Evolutionary conservation across 805 yeast species (phyloP), one percentile per base, ranked within the genome.

Genomic region (Vanderwaltozyma polyspora): DNA sequence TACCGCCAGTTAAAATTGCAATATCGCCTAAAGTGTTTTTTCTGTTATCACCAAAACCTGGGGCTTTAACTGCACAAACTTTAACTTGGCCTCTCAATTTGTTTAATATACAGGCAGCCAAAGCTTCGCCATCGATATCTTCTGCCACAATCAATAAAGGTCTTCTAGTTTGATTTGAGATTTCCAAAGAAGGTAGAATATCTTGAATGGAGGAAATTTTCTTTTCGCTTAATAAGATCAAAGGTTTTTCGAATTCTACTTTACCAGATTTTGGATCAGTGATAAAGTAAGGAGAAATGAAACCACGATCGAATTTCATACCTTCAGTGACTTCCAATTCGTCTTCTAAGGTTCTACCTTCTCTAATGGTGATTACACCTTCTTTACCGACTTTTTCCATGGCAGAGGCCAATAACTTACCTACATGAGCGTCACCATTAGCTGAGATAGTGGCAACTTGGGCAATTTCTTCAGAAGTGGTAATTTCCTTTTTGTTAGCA

Each of bases 381-480:
- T 89, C 97, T 66, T 89, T 86, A 51, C 98, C 98, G 41, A 89
- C 98, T 63, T 87, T 87, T 66, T 86, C 96, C 93, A 89, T 89
- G 45, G 98, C 97, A 36, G 79, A 74, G 35, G 97, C 95, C 57
- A 89, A 72, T 49, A 91, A 68, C 57, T 72, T 67, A 60, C 98
- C 98, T 47, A 89, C 82, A 68, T 87, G 95, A 21, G 70, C 56
- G 59, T 89, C 98, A 45, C 97, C 97, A 62, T 89, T 89, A 44
- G 97, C 96, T 36, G 95, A 84, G 53, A 89, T 89, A 37, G 96
- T 84, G 42, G 98, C 98, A 33, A 89, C 97, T 69, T 89, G 97
- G 26, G 95, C 95, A 49, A 89, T 85, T 67, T 89, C 96, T 47
- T 79, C 94, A 39, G 86, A 74, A 39, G 94, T 83, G 51, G 95